Conservation (phyloP, 2,329 filamentous ascomycete genomes). For the Trichoderma asperellum region DNA sequence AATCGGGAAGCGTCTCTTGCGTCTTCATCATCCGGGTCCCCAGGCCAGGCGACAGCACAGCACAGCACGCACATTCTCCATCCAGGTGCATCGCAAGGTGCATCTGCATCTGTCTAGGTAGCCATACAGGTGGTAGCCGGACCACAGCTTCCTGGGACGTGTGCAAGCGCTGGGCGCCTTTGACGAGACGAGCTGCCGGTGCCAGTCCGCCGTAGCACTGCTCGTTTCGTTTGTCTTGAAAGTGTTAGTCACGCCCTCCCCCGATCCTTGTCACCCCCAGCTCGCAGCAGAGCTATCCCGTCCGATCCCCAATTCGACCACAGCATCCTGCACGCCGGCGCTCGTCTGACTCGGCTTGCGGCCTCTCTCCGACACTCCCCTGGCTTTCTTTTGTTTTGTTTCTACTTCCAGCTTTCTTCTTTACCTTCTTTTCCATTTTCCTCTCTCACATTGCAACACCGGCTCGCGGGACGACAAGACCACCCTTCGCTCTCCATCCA, state of each 20-base stretch:
- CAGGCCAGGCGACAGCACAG: slow-evolving; percentile 1
- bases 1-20: slow-evolving; percentile 10
- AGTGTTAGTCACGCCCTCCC: slow-evolving; percentile 37
- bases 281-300: slow-evolving; percentile 22
- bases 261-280: slow-evolving; percentile 29
- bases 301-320: slow-evolving; percentile 27
- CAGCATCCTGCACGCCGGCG: slow-evolving; percentile 29
- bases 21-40: not conserved
- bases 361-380: slow-evolving; percentile 22
- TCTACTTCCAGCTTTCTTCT: slow-evolving; percentile 14
- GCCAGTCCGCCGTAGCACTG: slow-evolving; percentile 10
- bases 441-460: slow-evolving; percentile 3
- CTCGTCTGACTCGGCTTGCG: slow-evolving; percentile 22
- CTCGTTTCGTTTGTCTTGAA: slow-evolving; percentile 16
- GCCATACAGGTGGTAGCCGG: not conserved
- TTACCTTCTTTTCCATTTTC: slow-evolving; percentile 11
- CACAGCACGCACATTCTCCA: slow-evolving; percentile 10
- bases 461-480: not conserved
- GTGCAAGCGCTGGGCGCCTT: not conserved
- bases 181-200: slow-evolving; percentile 9
- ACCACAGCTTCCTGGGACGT: not conserved
- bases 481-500: not conserved
- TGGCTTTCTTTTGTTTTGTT: slow-evolving; percentile 22
- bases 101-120: not conserved
- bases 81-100: slow-evolving; percentile 12